Conservation (phyloP, 1,284 basidiomycete species). For the Rhodotorula sp. region DNA sequence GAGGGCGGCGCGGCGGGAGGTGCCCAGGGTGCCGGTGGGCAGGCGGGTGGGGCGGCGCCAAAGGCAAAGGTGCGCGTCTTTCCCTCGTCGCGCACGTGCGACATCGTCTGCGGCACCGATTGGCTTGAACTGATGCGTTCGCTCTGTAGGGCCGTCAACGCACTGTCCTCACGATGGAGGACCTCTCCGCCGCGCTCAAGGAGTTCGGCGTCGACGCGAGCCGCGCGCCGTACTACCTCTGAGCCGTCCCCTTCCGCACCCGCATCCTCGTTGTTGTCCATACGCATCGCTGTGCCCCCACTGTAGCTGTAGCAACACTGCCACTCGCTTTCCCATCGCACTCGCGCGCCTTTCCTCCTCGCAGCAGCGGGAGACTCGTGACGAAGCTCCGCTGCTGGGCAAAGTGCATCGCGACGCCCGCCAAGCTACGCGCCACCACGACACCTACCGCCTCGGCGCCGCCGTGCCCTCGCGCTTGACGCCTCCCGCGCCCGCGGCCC, state of each 20-base stretch:
- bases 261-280: background rate
- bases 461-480: conserved; percentile 6
- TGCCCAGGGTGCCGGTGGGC: background rate
- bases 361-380: no score
- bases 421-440: background rate
- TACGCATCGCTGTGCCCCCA: background rate
- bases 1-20: background rate
- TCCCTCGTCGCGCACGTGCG: no score
- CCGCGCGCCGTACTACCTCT: conserved; percentile 43
- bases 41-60: background rate
- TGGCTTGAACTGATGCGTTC: background rate
- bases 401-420: no score
- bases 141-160: conserved; percentile 49
- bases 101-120: background rate
- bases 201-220: conserved; percentile 96
- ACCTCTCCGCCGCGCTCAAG: conserved; percentile 82
- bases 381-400: no score
- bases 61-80: conserved; percentile 29
- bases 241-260: background rate
- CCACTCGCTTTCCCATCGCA: background rate
- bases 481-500: conserved; percentile 23
- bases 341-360: no score
- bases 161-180: conserved; percentile 98
- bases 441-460: background rate
- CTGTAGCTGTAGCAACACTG: background rate